Base-by-base conservation (phyloP, 2,329 filamentous ascomycete species). In the Metarhizium humberi region DNA sequence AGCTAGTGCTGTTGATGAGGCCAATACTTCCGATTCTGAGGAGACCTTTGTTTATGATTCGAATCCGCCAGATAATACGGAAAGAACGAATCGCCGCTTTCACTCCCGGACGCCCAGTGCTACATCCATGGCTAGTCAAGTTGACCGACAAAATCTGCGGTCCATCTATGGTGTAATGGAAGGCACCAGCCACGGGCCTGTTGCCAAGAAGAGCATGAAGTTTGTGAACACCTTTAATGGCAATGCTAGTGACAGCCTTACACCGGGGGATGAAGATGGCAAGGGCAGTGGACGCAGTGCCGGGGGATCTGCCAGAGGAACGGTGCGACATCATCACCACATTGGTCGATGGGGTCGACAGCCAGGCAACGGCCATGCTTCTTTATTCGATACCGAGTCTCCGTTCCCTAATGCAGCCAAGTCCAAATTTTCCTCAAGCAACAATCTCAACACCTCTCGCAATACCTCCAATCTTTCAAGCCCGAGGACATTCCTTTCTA, bases 31-130 rank as follows among this genome's bases (percentile, higher is more conserved):
- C 6, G 94, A 99, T 69, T 97, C 92, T 1, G 94, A 96, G 65
- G 94, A 97, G 71, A 97, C 94, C 0, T 99, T 97, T 70, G 94
- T 99, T 16, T 99, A 99, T 73, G 94, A 99, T 71, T 97, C 94
- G 30, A 99, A 99, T 66, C 94, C 92, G 10, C 88, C 90, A 52
- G 84, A 87, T 61, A 71, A 67, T 51, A 77, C 74, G 51, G 82
- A 85, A 54, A 77, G 83, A 45, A 60, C 66, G 40, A 81, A 81
- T n/a, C 81, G 84, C 59, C 82, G 91, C 58, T 90, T 92, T 70
- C 92, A 97, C 72, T 97, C 92, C 20, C 84, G 94, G 59, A 99
- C 94, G 1, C 94, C 94, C 6, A 97, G 92, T 70, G 88, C 91
- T 47, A 95, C 92, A 4, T 97, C 92, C 6, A 85, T 87, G 80